phyloP scores from a whole-genome alignment of 225 moss, liverwort and hornwort species.

The Polytrichum commune region DNA sequence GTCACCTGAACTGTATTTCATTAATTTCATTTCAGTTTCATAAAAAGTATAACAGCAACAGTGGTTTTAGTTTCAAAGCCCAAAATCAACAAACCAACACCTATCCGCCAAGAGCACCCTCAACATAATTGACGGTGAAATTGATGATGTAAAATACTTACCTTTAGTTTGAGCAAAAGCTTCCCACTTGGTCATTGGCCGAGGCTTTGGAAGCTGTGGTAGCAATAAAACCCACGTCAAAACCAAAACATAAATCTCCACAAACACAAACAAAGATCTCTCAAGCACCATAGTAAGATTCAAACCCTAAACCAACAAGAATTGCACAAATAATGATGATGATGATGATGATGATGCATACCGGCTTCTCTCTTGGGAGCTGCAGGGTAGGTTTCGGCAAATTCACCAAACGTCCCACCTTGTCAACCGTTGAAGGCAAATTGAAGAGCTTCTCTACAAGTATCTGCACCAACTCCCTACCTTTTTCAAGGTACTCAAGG shows the following conservation, averaged over 20 bases:
- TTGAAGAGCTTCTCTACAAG: slow-evolving; percentile 63
- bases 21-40: no score
- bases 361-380: slow-evolving; percentile 94
- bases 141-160: slow-evolving; percentile 10
- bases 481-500: slow-evolving; percentile 53
- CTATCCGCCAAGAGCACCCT: no score
- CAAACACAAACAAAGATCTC: no score
- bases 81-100: no score
- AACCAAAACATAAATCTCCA: neutral
- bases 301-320: neutral
- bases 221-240: neutral
- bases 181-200: slow-evolving; percentile 95
- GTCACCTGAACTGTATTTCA: no score
- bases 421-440: slow-evolving; percentile 76
- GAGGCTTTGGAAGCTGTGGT: slow-evolving; percentile 74
- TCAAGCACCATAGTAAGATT: no score
- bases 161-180: slow-evolving; percentile 96
- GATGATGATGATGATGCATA: slow-evolving; percentile 18
- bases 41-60: no score
- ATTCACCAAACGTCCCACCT: slow-evolving; percentile 76
- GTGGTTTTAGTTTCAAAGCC: no score
- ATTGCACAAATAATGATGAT: no score
- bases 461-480: slow-evolving; percentile 74
- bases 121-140: no score
- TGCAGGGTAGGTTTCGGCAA: slow-evolving; percentile 70